A percentile compares a stretch with the other conserved stretches of the same genome.
Evolutionary conservation across 139 green algal genomes (phyloP).

Genomic region (Marvania coccoides): DNA sequence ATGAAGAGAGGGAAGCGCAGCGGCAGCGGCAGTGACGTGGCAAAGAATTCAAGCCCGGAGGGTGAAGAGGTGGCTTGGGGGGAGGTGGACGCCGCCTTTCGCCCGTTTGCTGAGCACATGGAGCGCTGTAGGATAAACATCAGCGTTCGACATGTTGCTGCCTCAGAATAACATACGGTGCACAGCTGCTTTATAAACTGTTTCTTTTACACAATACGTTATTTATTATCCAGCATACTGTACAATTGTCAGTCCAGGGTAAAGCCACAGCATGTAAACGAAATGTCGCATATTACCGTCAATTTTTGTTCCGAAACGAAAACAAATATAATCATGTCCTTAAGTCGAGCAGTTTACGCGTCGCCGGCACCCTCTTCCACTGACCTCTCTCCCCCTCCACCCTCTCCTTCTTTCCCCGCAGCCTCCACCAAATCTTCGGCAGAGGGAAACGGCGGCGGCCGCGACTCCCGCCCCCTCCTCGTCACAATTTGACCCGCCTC

Average conservation of each 20-base stretch:
- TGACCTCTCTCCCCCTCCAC: background rate
- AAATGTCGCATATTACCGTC: too few species aligned
- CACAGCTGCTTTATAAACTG: too few species aligned
- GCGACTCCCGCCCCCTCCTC: background rate
- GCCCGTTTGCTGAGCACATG: slow-evolving; percentile 20
- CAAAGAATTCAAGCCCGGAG: background rate
- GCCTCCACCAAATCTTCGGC: too few species aligned
- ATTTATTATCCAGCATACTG: too few species aligned
- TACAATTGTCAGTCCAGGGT: too few species aligned
- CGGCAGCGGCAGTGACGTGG: background rate
- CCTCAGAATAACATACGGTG: too few species aligned
- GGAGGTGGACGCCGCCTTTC: background rate
- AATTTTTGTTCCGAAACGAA: too few species aligned
- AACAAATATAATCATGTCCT: too few species aligned
- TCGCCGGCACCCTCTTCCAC: background rate
- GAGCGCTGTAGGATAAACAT: slow-evolving; percentile 24
- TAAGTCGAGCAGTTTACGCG: background rate
- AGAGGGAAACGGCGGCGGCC: background rate
- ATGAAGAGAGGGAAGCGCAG: background rate
- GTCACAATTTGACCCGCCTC: slow-evolving; percentile 9
- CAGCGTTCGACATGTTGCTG: background rate
- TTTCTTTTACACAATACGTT: too few species aligned
- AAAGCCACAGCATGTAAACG: too few species aligned
- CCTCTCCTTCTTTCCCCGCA: background rate
- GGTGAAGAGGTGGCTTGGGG: background rate